A percentile compares a stretch with the other conserved stretches of the same genome.
phyloP scores from a whole-genome alignment of 164 flowering plant species.

The Berberis thunbergii region DNA sequence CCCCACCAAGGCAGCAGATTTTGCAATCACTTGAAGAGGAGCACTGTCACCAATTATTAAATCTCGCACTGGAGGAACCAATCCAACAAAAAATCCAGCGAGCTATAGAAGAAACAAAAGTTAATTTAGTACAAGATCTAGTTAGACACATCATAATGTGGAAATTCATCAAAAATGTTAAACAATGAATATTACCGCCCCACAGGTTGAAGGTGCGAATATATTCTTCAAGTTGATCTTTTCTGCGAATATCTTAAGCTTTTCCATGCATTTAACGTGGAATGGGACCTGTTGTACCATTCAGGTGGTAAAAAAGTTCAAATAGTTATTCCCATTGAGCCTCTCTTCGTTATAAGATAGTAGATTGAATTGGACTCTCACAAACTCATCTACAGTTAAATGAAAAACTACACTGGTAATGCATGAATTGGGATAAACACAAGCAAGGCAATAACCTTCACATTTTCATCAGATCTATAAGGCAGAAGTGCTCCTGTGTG shows the following conservation, averaged over 20 bases:
- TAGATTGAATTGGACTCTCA: neutral
- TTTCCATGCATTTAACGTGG: slow-evolving; percentile 12
- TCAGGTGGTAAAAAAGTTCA: neutral
- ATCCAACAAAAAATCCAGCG: slow-evolving; percentile 50
- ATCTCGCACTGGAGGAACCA: slow-evolving; percentile 38
- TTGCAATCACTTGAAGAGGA: slow-evolving; percentile 57
- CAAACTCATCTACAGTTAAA: neutral
- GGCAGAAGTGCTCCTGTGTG: slow-evolving; percentile 20
- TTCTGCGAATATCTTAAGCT: slow-evolving; percentile 9
- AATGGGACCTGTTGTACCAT: slow-evolving; percentile 22
- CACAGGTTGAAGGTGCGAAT: slow-evolving; percentile 56
- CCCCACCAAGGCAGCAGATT: slow-evolving; percentile 49
- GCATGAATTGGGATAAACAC: too few relatives aligned
- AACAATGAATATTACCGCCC: slow-evolving; percentile 30
- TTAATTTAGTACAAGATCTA: neutral
- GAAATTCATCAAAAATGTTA: neutral
- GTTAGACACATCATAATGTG: neutral
- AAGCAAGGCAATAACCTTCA: neutral
- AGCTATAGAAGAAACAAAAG: slow-evolving; percentile 28
- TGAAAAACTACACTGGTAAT: neutral
- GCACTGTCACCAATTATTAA: slow-evolving; percentile 47
- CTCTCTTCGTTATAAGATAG: too few relatives aligned
- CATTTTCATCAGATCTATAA: slow-evolving; percentile 5
- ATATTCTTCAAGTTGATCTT: slow-evolving; percentile 30
- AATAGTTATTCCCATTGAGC: neutral